These are phyloP conservation scores for Grosmannia serpens DNA, from an alignment of 2,329 filamentous ascomycete genomes.

Conservation along the genomic window DNA sequence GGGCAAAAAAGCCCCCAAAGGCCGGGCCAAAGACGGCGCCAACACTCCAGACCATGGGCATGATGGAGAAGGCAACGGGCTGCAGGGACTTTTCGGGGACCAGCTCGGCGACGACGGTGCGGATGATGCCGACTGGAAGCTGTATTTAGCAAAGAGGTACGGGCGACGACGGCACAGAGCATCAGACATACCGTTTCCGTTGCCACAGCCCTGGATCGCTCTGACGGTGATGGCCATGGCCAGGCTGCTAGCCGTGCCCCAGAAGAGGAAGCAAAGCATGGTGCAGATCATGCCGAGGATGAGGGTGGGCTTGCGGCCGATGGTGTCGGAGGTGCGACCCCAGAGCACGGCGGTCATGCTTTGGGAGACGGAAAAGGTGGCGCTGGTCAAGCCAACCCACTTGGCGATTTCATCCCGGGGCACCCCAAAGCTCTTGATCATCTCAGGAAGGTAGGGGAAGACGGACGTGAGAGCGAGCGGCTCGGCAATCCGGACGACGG, in stretches of 20 bases:
- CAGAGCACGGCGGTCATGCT: slow-evolving; percentile 61
- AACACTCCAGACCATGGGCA: slow-evolving; percentile 83
- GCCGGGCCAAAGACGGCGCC: slow-evolving; percentile 80
- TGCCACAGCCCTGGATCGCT: slow-evolving; percentile 69
- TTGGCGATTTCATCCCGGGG: slow-evolving; percentile 60
- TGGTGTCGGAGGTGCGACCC: slow-evolving; percentile 64
- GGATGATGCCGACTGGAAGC: slow-evolving; percentile 59
- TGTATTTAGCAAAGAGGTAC: background rate
- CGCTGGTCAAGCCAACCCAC: slow-evolving; percentile 67
- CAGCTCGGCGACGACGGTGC: slow-evolving; percentile 88
- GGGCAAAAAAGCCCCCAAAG: slow-evolving; percentile 77
- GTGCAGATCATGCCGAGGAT: slow-evolving; percentile 63
- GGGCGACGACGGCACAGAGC: too few relatives aligned
- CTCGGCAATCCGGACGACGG: slow-evolving; percentile 68
- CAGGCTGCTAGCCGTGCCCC: slow-evolving; percentile 72
- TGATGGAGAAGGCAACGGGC: slow-evolving; percentile 79
- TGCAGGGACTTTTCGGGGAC: slow-evolving; percentile 80
- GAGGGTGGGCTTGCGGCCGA: slow-evolving; percentile 75
- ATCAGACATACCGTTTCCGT: slow-evolving; percentile 57
- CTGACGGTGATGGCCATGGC: slow-evolving; percentile 69
- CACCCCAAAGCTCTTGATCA: slow-evolving; percentile 71
- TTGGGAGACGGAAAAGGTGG: slow-evolving; percentile 62
- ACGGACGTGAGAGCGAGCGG: slow-evolving; percentile 62
- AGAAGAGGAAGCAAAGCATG: slow-evolving; percentile 70
- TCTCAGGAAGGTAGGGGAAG: slow-evolving; percentile 62